phyloP scores from a whole-genome alignment of 441 rosid species.

The Omphalea diandra region DNA sequence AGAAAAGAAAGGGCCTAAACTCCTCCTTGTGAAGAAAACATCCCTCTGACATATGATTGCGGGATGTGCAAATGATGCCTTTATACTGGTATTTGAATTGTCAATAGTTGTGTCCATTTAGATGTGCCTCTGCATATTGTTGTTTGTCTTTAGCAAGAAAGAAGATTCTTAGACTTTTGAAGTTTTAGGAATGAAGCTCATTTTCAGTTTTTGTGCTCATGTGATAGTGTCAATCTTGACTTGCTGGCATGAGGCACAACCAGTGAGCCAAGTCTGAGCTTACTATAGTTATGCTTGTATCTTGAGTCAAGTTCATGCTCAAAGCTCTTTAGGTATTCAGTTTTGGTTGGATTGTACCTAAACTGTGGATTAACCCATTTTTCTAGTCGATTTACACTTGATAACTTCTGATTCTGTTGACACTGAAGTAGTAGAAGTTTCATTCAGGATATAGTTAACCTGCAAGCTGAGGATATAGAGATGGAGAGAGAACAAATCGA shows the following conservation, averaged over 20 bases:
- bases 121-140: background rate
- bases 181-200: background rate
- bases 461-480: constrained; percentile 34
- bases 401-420: constrained; percentile 20
- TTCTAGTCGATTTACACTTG: constrained; percentile 4
- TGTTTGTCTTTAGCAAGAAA: background rate
- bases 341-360: background rate
- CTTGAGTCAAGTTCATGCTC: background rate
- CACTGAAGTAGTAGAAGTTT: constrained; percentile 30
- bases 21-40: background rate
- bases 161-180: background rate
- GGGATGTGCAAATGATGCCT: background rate
- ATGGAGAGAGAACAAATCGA: constrained; percentile 17
- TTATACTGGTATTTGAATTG: background rate
- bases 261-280: constrained; percentile 11
- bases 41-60: background rate
- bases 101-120: too few relatives aligned
- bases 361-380: constrained; percentile 14
- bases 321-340: background rate
- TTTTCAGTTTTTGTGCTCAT: background rate
- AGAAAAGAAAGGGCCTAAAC: background rate
- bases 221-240: background rate
- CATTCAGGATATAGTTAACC: constrained; percentile 45
- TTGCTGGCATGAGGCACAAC: background rate
- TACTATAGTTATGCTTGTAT: background rate